Base-by-base conservation (phyloP, 75 land plant genomes). In the Sequoiadendron giganteum region DNA sequence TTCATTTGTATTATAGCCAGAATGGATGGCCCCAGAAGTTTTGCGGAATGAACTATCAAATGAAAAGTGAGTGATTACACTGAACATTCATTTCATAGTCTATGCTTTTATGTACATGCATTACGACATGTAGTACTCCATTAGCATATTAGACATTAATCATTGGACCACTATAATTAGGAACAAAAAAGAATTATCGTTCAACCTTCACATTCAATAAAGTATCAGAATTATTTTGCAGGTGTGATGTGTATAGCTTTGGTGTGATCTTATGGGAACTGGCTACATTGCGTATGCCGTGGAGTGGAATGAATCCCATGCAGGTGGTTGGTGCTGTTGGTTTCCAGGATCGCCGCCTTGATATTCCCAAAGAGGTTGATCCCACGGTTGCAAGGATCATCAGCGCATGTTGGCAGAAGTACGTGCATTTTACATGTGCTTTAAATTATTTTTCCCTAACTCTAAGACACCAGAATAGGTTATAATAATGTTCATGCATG, bases 321-420 rank as follows among this genome's bases (percentile, higher is more conserved):
- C 99, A 98, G 90, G 99, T 98, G 61, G 99, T 98, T 25, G 99
- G 99, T 65, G 99, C 99, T 83, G 99, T 98, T 55, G 99, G 99
- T 49, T 98, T 97, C 86, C 99, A 96, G 86, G 89, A 98, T 86
- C 90, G 95, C 19, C 93, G 97, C 68, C 96, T 98, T 76, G 96
- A 97, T 15, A 98, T 97, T 76, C 99, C 99, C 38, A 94, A 97
- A 79, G 96, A 96, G 88, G 86, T 97, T 19, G 99, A 98, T 92
- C 99, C 99, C 30, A 70, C 93, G 88, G 94, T 97, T 89, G 96
- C 93, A 76, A 93, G 92, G 65, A 95, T 98, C 38, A 98, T 98
- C 13, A 95, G 92, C 89, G 94, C 94, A 88, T 98, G 99, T 58
- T 98, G 99, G 99, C 99, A 95, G 38, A 95, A 89, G 84, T 82